phyloP scores from a whole-genome alignment of 2,329 filamentous ascomycete species.

The Juglanconis juglandina region DNA sequence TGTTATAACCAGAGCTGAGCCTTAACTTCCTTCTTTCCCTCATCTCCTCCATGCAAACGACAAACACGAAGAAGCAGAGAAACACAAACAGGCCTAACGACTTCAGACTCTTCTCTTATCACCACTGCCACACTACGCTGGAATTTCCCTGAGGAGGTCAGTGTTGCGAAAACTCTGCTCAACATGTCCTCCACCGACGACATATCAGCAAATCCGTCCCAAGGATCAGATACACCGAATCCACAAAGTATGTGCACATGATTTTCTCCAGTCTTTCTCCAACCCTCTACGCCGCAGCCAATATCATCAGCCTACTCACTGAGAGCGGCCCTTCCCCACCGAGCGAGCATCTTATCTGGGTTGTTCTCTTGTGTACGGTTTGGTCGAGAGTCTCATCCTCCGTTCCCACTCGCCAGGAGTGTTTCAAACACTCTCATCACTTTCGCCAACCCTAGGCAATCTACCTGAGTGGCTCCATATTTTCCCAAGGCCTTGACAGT shows the following conservation, averaged over 20 bases:
- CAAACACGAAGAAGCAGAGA: not conserved
- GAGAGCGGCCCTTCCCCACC: not conserved
- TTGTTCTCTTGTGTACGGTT: not conserved
- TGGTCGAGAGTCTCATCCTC: conserved; percentile 1
- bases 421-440: not conserved
- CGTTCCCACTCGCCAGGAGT: not conserved
- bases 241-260: conserved; percentile 3
- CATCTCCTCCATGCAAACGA: not conserved
- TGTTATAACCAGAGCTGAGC: not conserved
- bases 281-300: not conserved
- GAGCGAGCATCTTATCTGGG: not conserved
- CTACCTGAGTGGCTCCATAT: not conserved
- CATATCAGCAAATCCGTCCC: conserved; percentile 2
- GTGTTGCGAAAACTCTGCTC: not conserved
- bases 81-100: not conserved
- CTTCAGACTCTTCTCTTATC: not conserved
- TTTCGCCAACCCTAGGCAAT: not conserved
- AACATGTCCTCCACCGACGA: conserved; percentile 4
- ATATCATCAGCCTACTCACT: not conserved
- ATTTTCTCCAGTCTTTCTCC: not conserved
- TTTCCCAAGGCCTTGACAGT: not conserved
- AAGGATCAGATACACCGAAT: not conserved
- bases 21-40: not conserved
- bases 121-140: not conserved
- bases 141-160: not conserved